phyloP scores from a whole-genome alignment of 106 monocot species.

The Dendrobium catenatum region DNA sequence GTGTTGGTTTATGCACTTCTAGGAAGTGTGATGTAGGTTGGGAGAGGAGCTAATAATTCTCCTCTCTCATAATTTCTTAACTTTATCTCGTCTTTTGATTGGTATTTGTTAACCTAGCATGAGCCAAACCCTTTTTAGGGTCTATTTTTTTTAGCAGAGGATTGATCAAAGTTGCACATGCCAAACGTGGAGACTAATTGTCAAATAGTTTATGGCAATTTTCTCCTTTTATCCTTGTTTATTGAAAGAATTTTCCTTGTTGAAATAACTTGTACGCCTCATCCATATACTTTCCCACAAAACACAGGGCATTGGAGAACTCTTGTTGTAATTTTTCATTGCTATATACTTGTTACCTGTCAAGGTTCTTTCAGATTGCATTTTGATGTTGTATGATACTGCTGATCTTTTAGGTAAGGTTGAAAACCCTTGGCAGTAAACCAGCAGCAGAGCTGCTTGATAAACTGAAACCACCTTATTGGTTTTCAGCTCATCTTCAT shows the following conservation, averaged over 20 bases:
- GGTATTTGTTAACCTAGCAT: background rate
- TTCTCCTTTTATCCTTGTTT: background rate
- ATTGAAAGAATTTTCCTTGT: background rate
- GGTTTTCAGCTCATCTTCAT: slow-evolving; percentile 96
- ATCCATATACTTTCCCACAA: background rate
- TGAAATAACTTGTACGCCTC: background rate
- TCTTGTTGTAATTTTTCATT: background rate
- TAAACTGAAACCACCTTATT: slow-evolving; percentile 69
- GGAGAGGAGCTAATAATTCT: background rate
- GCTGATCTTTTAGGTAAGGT: slow-evolving; percentile 42
- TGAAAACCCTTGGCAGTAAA: slow-evolving; percentile 67
- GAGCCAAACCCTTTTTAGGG: background rate
- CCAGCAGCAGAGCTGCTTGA: slow-evolving; percentile 71
- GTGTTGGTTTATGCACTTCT: background rate
- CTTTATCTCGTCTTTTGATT: background rate
- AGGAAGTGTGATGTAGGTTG: background rate
- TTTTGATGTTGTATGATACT: background rate
- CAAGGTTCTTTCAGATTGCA: background rate
- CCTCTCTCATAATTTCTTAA: background rate
- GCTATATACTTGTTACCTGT: background rate
- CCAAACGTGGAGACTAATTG: background rate
- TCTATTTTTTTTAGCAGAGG: background rate
- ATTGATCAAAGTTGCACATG: background rate
- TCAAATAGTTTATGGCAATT: background rate
- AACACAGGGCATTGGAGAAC: background rate